Evolutionary conservation across 768 basidiomycete genomes (phyloP).

Genomic region (Suillus cothurnatus): DNA sequence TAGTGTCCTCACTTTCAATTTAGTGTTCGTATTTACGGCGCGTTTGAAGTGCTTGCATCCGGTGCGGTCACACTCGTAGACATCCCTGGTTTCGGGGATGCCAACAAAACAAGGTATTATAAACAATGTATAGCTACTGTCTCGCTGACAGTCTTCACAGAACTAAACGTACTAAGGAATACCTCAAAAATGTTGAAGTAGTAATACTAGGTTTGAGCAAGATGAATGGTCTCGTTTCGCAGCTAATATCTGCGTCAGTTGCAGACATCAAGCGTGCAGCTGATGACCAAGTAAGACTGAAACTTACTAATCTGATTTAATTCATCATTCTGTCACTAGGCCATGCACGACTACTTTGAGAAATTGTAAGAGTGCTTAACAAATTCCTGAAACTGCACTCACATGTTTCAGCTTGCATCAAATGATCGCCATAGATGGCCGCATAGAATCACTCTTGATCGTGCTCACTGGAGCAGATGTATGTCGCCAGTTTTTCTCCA

Average conservation of each 20-base stretch:
- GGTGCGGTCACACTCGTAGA: neutral
- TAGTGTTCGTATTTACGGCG: neutral
- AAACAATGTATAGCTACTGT: neutral
- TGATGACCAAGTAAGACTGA: neutral
- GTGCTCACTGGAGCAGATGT: neutral
- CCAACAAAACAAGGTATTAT: neutral
- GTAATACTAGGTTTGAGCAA: neutral
- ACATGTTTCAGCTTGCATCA: neutral
- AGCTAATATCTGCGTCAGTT: neutral
- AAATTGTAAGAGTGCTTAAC: neutral
- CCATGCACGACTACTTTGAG: neutral
- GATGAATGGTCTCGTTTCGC: neutral
- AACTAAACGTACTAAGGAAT: neutral
- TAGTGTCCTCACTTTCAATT: neutral
- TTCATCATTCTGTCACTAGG: neutral
- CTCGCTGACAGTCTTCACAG: neutral
- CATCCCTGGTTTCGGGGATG: neutral
- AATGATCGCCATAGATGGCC: neutral
- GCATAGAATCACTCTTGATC: neutral
- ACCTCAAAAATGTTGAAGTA: neutral
- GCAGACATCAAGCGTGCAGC: slow-evolving; percentile 1
- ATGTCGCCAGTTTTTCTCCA: neutral
- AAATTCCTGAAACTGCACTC: neutral
- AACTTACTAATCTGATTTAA: neutral
- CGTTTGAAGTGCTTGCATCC: slow-evolving; percentile 1